phyloP scores from a whole-genome alignment of 768 basidiomycete genomes.

The Inosperma sp. region DNA sequence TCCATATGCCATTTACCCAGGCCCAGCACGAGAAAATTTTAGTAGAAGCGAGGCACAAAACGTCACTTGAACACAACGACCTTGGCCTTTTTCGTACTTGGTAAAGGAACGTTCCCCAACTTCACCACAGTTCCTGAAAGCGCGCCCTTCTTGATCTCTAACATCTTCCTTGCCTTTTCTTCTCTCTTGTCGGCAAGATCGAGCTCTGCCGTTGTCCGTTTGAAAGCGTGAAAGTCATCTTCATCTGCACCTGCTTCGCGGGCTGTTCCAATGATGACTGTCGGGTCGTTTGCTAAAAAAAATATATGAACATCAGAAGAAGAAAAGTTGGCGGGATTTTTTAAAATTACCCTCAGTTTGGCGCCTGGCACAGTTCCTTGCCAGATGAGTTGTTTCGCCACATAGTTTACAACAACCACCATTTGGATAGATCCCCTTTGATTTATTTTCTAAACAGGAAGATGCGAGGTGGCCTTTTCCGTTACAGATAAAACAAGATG shows the following conservation, averaged over 20 bases:
- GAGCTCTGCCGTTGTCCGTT: slow-evolving; percentile 56
- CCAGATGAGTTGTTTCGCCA: slow-evolving; percentile 78
- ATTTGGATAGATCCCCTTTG: slow-evolving; percentile 83
- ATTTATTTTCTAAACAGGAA: slow-evolving; percentile 73
- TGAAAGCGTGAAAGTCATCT: slow-evolving; percentile 87
- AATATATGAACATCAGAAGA: slow-evolving; percentile 9
- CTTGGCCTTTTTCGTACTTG: slow-evolving; percentile 39
- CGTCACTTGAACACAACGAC: slow-evolving; percentile 31
- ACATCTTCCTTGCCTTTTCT: slow-evolving; percentile 36
- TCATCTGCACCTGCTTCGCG: slow-evolving; percentile 79
- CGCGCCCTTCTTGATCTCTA: slow-evolving; percentile 42
- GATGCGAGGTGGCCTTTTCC: slow-evolving; percentile 82
- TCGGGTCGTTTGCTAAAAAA: slow-evolving; percentile 36
- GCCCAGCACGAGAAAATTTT: too few relatives aligned
- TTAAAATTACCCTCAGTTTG: slow-evolving; percentile 46
- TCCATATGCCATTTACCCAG: too few relatives aligned
- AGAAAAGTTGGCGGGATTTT: not conserved
- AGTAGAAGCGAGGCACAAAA: not conserved
- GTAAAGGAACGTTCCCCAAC: slow-evolving; percentile 25
- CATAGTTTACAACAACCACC: slow-evolving; percentile 91
- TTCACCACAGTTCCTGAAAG: slow-evolving; percentile 38
- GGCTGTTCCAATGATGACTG: slow-evolving; percentile 41
- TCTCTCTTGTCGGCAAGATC: slow-evolving; percentile 54
- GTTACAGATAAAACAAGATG: slow-evolving; percentile 89
- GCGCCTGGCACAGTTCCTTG: slow-evolving; percentile 71